phyloP scores from a whole-genome alignment of 495 filamentous ascomycete species.

The Aspergillus nidulans region DNA sequence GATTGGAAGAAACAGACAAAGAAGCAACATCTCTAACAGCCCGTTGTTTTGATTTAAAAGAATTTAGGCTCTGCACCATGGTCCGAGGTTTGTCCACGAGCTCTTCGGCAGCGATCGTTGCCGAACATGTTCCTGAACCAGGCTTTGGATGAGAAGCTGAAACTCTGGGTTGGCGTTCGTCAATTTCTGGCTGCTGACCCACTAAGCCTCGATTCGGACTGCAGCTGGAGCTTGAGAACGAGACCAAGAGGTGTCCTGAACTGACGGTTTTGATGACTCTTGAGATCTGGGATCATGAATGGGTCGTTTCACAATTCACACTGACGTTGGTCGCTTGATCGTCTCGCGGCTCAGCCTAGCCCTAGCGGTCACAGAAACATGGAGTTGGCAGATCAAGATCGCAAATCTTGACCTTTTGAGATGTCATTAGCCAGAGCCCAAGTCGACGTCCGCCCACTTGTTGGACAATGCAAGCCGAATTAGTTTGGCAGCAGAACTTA shows the following conservation, averaged over 20 bases:
- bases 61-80: background rate
- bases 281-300: background rate
- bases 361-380: background rate
- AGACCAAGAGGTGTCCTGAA: background rate
- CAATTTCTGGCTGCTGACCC: constrained; percentile 14
- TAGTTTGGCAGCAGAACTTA: background rate
- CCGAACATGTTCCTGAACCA: constrained; percentile 4
- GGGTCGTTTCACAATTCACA: background rate
- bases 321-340: background rate
- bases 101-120: constrained; percentile 6
- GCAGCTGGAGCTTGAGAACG: background rate
- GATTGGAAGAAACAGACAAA: background rate
- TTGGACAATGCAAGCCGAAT: background rate
- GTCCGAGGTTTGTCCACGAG: constrained; percentile 4
- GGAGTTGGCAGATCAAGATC: background rate
- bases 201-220: too few relatives aligned
- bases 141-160: background rate
- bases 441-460: background rate
- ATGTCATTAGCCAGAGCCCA: background rate
- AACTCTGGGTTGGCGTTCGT: background rate
- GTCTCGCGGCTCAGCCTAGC: constrained; percentile 1
- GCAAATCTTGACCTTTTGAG: background rate
- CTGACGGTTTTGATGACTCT: background rate
- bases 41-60: background rate
- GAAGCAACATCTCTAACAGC: constrained; percentile 1